A percentile compares a stretch with the other conserved stretches of the same genome.
phyloP scores from a whole-genome alignment of 176 grass and related monocot genomes.

The Alopecurus myosuroides region DNA sequence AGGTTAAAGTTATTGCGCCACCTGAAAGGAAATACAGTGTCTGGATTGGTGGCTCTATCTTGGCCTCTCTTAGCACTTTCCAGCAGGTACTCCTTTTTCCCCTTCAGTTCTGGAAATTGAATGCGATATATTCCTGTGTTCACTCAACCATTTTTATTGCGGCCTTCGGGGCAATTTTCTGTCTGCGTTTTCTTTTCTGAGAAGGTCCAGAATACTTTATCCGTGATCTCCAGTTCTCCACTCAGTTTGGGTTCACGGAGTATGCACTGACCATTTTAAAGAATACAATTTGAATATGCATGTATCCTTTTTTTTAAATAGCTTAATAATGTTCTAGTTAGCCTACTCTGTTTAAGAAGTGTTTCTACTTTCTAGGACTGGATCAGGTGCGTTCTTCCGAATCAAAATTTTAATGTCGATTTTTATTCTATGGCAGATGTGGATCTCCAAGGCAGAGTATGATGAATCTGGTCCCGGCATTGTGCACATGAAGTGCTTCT shows the following conservation, averaged over 20 bases:
- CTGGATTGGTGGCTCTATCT: slow-evolving; percentile 90
- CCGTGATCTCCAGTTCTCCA: background rate
- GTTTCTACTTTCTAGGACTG: background rate
- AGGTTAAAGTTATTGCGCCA: slow-evolving; percentile 82
- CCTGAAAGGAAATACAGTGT: slow-evolving; percentile 88
- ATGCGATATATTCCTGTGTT: background rate
- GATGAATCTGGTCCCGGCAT: slow-evolving; percentile 66
- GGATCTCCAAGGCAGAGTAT: slow-evolving; percentile 84
- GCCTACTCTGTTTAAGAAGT: background rate
- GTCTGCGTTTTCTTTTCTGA: background rate
- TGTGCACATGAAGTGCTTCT: slow-evolving; percentile 90
- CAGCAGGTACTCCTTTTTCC: slow-evolving; percentile 54
- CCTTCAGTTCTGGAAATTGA: background rate
- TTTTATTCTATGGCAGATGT: slow-evolving; percentile 48
- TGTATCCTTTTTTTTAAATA: background rate
- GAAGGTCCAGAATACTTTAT: background rate
- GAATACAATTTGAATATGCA: background rate
- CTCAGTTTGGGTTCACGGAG: background rate
- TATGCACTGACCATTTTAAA: background rate
- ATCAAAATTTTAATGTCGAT: background rate
- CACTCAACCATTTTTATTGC: background rate
- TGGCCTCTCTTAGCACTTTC: slow-evolving; percentile 80
- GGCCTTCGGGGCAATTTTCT: background rate
- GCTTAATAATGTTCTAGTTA: background rate
- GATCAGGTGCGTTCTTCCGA: background rate